Percentiles rank a stretch among this genome's conserved stretches.
Evolutionary conservation across 208 protist genomes (phyloP).

Genomic region (Naegleria gruberi): DNA sequence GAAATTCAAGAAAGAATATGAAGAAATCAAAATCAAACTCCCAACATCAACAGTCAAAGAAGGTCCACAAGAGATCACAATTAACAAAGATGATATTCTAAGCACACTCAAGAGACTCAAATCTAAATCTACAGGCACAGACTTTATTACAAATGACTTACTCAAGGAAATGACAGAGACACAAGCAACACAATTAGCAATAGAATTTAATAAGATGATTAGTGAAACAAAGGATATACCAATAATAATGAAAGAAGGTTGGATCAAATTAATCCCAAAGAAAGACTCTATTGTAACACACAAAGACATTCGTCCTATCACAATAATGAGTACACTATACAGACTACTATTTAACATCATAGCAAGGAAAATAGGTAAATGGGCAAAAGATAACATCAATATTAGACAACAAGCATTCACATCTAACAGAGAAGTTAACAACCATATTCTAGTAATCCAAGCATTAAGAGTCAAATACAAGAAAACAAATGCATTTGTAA

Average conservation of each 20-base stretch:
- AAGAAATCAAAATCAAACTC: not conserved
- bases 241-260: no score
- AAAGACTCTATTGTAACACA: no score
- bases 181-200: no score
- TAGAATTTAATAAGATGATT: no score
- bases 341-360: not conserved
- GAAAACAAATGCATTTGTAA: not conserved
- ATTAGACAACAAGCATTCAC: not conserved
- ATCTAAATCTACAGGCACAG: no score
- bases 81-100: not conserved
- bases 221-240: no score
- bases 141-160: no score
- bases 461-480: not conserved
- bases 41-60: not conserved
- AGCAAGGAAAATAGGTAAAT: not conserved
- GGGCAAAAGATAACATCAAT: not conserved
- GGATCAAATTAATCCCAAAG: no score
- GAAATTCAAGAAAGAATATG: not conserved
- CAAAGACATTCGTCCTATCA: not conserved
- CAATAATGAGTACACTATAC: not conserved
- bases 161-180: no score
- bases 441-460: not conserved
- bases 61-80: not conserved
- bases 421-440: not conserved
- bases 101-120: not conserved